Evolutionary conservation across 2,329 filamentous ascomycete species (phyloP).

Genomic region (Fusarium foetens): DNA sequence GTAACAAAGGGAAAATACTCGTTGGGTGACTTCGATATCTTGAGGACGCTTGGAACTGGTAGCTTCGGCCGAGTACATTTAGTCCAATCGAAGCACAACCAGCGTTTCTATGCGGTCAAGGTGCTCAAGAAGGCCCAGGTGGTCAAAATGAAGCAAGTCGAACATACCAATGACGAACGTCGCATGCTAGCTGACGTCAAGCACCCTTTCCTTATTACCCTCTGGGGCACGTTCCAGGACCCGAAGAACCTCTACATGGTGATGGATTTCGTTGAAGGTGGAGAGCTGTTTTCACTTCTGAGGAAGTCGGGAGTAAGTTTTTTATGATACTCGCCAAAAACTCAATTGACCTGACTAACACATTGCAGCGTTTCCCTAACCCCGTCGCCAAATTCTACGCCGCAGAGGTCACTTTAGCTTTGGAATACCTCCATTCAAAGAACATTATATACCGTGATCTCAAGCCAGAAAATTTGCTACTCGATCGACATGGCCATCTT

Average conservation of each 20-base stretch:
- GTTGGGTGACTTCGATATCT: conserved; percentile 86
- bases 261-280: conserved; percentile 99
- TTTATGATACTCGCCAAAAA: background rate
- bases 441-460: conserved; percentile 98
- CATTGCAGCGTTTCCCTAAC: conserved; percentile 88
- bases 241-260: conserved; percentile 98
- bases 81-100: conserved; percentile 97
- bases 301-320: conserved; percentile 85
- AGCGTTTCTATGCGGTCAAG: conserved; percentile 98
- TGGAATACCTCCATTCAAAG: conserved; percentile 94
- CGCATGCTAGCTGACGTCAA: conserved; percentile 96
- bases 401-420: conserved; percentile 92
- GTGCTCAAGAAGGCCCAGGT: conserved; percentile 98
- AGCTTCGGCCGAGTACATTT: conserved; percentile 97
- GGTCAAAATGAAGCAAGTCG: conserved; percentile 99
- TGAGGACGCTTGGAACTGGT: conserved; percentile 92
- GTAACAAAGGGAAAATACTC: conserved; percentile 98
- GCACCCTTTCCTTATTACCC: conserved; percentile 95
- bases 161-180: conserved; percentile 98
- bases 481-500: conserved; percentile 92
- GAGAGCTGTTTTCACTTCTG: conserved; percentile 94
- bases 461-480: conserved; percentile 92
- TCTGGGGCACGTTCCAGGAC: conserved; percentile 99
- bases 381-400: conserved; percentile 99
- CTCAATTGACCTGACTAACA: conserved; percentile 10